Conservation (phyloP, 2,329 filamentous ascomycete genomes). For the Sporothrix mexicana region DNA sequence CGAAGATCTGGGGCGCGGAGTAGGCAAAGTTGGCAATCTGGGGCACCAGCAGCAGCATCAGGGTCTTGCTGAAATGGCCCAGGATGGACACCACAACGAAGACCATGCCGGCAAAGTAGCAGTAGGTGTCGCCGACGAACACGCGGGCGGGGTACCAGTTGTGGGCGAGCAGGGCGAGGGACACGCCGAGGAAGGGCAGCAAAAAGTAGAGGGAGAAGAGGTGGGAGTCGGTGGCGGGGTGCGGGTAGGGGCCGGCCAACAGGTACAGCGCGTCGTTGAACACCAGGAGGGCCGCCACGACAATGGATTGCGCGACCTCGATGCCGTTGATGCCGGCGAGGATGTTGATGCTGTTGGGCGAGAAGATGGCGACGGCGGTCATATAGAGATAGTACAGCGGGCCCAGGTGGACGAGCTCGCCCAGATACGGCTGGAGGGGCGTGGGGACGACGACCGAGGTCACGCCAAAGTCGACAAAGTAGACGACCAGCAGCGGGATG, state of each 20-base stretch:
- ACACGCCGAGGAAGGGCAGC: slow-evolving; percentile 92
- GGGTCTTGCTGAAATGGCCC: slow-evolving; percentile 96
- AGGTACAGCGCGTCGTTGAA: slow-evolving; percentile 91
- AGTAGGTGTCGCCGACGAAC: slow-evolving; percentile 98
- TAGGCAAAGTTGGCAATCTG: slow-evolving; percentile 98
- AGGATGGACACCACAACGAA: slow-evolving; percentile 97
- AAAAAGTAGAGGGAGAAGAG: slow-evolving; percentile 95
- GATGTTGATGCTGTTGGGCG: slow-evolving; percentile 98
- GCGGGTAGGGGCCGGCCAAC: slow-evolving; percentile 67
- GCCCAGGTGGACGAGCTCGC: slow-evolving; percentile 82
- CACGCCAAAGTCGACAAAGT: slow-evolving; percentile 98
- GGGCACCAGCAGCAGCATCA: slow-evolving; percentile 86
- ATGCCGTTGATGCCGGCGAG: slow-evolving; percentile 99
- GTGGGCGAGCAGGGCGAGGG: slow-evolving; percentile 81
- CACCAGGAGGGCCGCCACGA: slow-evolving; percentile 82
- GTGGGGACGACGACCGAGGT: slow-evolving; percentile 92
- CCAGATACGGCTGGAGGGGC: slow-evolving; percentile 81
- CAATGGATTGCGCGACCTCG: slow-evolving; percentile 91
- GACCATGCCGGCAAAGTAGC: slow-evolving; percentile 99
- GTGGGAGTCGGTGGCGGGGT: slow-evolving; percentile 94
- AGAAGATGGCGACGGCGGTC: slow-evolving; percentile 95
- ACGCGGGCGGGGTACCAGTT: slow-evolving; percentile 97
- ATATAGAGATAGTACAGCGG: slow-evolving; percentile 94
- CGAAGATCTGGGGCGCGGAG: slow-evolving; percentile 89
- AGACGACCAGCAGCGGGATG: slow-evolving; percentile 92